phyloP scores from a whole-genome alignment of 306 rosid species.

The Vigna trinervia region DNA sequence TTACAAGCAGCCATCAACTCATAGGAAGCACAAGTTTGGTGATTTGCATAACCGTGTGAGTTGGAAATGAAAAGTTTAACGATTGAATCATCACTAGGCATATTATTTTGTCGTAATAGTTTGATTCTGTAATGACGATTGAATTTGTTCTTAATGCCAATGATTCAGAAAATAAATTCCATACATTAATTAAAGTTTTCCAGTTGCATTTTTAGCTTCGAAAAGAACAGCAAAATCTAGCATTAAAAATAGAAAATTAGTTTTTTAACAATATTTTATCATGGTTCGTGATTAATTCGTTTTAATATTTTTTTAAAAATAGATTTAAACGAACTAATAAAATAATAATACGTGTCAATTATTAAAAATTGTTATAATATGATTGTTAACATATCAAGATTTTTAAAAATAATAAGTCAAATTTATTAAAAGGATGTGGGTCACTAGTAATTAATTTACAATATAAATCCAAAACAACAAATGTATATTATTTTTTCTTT shows the following conservation, averaged over 20 bases:
- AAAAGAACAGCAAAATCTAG: not conserved
- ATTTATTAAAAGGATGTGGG: not conserved
- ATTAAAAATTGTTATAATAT: no score
- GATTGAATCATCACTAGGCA: slow-evolving; percentile 22
- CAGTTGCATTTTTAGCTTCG: not conserved
- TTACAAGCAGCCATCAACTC: slow-evolving; percentile 78
- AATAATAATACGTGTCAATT: no score
- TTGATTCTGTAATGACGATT: slow-evolving; percentile 30
- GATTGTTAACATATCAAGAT: no score
- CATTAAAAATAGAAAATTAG: not conserved
- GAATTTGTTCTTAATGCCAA: slow-evolving; percentile 9
- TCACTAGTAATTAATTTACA: not conserved
- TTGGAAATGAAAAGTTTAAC: not conserved
- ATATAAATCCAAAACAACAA: no score
- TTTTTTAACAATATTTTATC: no score
- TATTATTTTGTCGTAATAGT: not conserved
- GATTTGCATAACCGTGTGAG: not conserved
- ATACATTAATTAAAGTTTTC: not conserved
- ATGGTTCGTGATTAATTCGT: no score
- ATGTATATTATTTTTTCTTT: no score
- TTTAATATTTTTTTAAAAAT: no score
- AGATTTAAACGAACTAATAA: no score
- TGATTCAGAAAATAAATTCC: slow-evolving; percentile 15
- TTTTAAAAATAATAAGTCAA: not conserved
- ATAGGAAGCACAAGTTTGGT: slow-evolving; percentile 40